Base-by-base conservation (phyloP, 169 alveolate genomes). In the Cryptosporidium tyzzeri region DNA sequence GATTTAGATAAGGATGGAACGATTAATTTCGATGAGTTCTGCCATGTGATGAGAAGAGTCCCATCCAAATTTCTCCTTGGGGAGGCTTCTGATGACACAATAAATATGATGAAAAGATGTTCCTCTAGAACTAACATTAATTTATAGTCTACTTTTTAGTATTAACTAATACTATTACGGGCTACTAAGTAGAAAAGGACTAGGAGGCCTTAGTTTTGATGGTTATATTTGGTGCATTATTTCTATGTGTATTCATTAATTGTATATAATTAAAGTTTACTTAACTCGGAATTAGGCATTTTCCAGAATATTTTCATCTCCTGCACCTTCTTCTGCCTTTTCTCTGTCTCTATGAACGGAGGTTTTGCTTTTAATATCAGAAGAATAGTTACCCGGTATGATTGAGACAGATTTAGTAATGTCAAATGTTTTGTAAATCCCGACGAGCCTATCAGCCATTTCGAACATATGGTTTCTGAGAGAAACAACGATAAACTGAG, bases 401-500 rank as follows among this genome's bases (percentile, higher is more conserved):
- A 95, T 96, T 35, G 95, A 80, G 37, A 96, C 94, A 48, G 95
- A 92, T 84, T 97, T 97, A 31, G 99, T 97, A 16, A 96, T 93
- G 80, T 97, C 98, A 67, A 91, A 92, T 5, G 98, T 96, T 87
- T 97, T 97, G 91, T 96, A 97, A 16, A 97, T 95, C 1, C 99
- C 99, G 23, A 97, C 96, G 91, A 97, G 93, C 73, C 94, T 93
- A 84, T 97, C 96, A 18, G 99, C 98, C 10, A 94, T 86, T 89
- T 97, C 99, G 92, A 97, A 97, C 99, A 98, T 98, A 68, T 97
- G 97, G 86, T 96, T 96, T 69, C 99, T 91, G 70, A 98, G 95
- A 37, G 99, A 96, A 48, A 99, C 97, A 85, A 98, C 97, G 51
- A 99, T 96, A 93, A 99, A 98, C 93, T 99, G 99, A 4, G 99